These are phyloP conservation scores for Fusarium burgessii DNA, from an alignment of 2,329 filamentous ascomycete genomes.

Conservation along the genomic window DNA sequence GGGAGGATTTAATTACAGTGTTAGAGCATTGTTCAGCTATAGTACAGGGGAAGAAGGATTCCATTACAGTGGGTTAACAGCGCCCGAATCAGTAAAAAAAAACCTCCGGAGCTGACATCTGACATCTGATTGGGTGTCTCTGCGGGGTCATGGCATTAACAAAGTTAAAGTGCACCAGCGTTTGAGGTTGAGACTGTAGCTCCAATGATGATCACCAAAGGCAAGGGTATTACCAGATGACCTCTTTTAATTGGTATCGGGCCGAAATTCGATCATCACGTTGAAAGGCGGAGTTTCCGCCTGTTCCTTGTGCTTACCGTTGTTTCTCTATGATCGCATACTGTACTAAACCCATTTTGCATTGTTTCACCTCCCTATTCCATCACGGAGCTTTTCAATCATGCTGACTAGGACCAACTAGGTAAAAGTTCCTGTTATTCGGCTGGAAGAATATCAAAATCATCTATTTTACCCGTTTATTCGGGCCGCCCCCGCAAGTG, in stretches of 20 bases:
- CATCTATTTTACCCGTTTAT: background rate
- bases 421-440: background rate
- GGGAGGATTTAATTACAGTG: slow-evolving; percentile 30
- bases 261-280: slow-evolving; percentile 18
- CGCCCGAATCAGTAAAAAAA: background rate
- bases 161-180: slow-evolving; percentile 16
- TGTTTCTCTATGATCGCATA: background rate
- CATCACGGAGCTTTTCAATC: slow-evolving; percentile 7
- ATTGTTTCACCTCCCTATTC: slow-evolving; percentile 15
- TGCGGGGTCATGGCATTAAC: slow-evolving; percentile 29
- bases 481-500: slow-evolving; percentile 29
- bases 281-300: slow-evolving; percentile 29
- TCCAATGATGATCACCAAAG: slow-evolving; percentile 14
- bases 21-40: background rate
- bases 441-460: background rate
- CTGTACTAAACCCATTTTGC: background rate
- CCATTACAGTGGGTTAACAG: slow-evolving; percentile 10
- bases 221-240: slow-evolving; percentile 26
- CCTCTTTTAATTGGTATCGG: slow-evolving; percentile 16
- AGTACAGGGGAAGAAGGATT: background rate
- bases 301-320: background rate
- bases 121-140: slow-evolving; percentile 2
- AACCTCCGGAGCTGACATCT: background rate
- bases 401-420: background rate
- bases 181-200: slow-evolving; percentile 8